Percentiles rank a stretch among this genome's conserved stretches.
phyloP scores from a whole-genome alignment of 2,329 filamentous ascomycete species.

The Beauveria varroae region DNA sequence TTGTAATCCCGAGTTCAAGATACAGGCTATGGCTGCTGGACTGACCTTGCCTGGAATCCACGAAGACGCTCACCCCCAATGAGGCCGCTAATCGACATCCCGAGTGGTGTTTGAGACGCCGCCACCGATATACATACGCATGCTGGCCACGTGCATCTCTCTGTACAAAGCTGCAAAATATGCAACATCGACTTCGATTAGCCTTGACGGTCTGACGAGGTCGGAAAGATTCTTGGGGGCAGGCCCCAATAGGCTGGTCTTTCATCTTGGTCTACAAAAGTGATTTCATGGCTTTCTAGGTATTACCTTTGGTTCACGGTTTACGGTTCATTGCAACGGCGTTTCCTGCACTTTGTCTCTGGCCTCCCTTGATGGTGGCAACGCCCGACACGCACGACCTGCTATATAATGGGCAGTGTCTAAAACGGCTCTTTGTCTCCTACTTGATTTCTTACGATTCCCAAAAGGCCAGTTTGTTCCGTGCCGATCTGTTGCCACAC shows the following conservation, averaged over 20 bases:
- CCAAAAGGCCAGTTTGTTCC: constrained; percentile 7
- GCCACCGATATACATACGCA: background rate
- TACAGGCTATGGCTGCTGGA: constrained; percentile 36
- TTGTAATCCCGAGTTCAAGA: constrained; percentile 74
- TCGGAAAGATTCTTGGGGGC: background rate
- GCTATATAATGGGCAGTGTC: background rate
- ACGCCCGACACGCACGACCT: background rate
- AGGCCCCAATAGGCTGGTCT: constrained; percentile 4
- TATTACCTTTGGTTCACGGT: constrained; percentile 7
- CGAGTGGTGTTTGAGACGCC: background rate
- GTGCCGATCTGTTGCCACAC: background rate
- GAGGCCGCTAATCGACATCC: background rate
- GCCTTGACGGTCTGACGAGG: constrained; percentile 6
- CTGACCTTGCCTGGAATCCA: constrained; percentile 36
- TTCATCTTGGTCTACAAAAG: constrained; percentile 12
- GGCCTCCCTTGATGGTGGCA: background rate
- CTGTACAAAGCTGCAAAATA: constrained; percentile 8
- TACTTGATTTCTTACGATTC: constrained; percentile 7
- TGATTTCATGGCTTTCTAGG: constrained; percentile 7
- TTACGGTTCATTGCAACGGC: constrained; percentile 10
- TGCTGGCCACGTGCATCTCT: constrained; percentile 8
- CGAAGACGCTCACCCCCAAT: constrained; percentile 32
- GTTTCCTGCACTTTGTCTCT: constrained; percentile 3
- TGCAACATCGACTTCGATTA: background rate
- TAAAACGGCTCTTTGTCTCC: background rate